phyloP scores from a whole-genome alignment of 805 yeast species.

The Cyberlindnera americana region DNA sequence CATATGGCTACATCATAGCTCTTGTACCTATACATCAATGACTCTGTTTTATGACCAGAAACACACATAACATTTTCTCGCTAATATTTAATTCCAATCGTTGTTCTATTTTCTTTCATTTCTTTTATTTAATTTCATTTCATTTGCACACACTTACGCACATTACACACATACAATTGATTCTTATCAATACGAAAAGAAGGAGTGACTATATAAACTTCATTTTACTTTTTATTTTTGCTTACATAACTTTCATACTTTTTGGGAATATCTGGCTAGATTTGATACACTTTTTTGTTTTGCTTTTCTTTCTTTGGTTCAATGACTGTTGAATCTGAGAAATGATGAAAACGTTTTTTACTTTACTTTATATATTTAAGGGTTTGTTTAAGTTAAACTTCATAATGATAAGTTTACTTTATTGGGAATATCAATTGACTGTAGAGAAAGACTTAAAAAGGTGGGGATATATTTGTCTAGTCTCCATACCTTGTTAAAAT shows the following conservation, averaged over 20 bases:
- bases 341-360: background rate
- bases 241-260: too few relatives aligned
- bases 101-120: background rate
- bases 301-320: background rate
- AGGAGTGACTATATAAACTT: background rate
- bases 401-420: background rate
- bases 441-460: too few relatives aligned
- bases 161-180: background rate
- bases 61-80: background rate
- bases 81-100: slow-evolving; percentile 1
- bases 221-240: too few relatives aligned
- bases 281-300: background rate
- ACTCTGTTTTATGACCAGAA: slow-evolving; percentile 1
- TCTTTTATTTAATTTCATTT: background rate
- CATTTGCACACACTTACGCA: background rate
- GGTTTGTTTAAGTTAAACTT: background rate
- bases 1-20: slow-evolving; percentile 1
- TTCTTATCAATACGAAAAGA: background rate
- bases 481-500: too few relatives aligned
- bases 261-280: background rate
- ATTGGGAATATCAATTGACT: too few relatives aligned
- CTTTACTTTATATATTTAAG: background rate
- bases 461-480: too few relatives aligned
- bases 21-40: slow-evolving; percentile 9
- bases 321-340: too few relatives aligned